phyloP scores from a whole-genome alignment of 129 eudicot genomes.

The Lactuca sativa region DNA sequence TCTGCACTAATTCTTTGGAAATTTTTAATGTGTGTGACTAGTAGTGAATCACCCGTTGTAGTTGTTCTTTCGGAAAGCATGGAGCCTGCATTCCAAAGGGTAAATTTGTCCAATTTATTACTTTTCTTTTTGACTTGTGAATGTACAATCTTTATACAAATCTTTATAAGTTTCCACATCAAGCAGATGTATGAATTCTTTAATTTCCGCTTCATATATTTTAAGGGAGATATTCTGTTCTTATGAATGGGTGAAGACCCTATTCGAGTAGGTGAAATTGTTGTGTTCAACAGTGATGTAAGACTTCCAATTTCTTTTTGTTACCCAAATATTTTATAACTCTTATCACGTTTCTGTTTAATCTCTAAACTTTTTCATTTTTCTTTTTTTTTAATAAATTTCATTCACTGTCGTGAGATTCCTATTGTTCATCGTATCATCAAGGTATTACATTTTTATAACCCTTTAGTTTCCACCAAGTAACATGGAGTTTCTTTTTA shows the following conservation, averaged over 20 bases:
- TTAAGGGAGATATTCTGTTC: slow-evolving; percentile 86
- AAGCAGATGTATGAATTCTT: slow-evolving; percentile 30
- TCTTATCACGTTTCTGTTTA: slow-evolving; percentile 3
- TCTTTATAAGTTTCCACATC: slow-evolving; percentile 14
- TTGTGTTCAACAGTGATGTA: slow-evolving; percentile 80
- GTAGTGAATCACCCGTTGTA: slow-evolving; percentile 88
- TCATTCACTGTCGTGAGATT: slow-evolving; percentile 59
- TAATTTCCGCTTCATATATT: slow-evolving; percentile 10
- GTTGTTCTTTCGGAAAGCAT: slow-evolving; percentile 91
- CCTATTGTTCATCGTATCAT: slow-evolving; percentile 88
- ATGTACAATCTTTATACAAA: background rate
- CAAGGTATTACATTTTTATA: slow-evolving; percentile 46
- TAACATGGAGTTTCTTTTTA: slow-evolving; percentile 3
- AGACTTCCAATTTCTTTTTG: slow-evolving; percentile 26
- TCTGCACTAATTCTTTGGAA: slow-evolving; percentile 90
- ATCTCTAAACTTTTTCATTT: background rate
- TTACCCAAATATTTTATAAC: background rate
- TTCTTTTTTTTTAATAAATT: background rate
- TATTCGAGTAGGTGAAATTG: slow-evolving; percentile 82
- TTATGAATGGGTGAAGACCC: slow-evolving; percentile 80
- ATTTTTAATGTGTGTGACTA: slow-evolving; percentile 65
- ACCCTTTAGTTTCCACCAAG: slow-evolving; percentile 8
- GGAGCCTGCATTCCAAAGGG: slow-evolving; percentile 95
- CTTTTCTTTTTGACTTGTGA: background rate
- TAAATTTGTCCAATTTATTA: slow-evolving; percentile 15